Evolutionary conservation across 345 rosid genomes (phyloP).

Genomic region (Balakata baccata): DNA sequence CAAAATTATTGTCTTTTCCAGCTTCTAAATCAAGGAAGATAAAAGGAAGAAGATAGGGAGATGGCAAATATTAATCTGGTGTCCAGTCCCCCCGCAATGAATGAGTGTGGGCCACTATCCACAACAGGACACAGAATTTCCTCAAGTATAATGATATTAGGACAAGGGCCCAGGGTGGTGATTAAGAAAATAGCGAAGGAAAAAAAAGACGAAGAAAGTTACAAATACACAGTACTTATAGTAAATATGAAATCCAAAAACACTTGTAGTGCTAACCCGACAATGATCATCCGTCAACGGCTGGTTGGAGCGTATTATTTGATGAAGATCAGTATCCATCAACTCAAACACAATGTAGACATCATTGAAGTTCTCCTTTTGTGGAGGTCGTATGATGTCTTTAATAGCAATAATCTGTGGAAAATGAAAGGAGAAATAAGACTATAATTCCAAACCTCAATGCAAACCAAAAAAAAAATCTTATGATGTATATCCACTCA

Average conservation of each 20-base stretch:
- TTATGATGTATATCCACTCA: too few species aligned
- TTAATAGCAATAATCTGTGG: conserved; percentile 74
- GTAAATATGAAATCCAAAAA: background rate
- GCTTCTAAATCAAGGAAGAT: background rate
- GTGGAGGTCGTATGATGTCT: conserved; percentile 91
- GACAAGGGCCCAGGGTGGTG: background rate
- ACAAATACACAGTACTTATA: background rate
- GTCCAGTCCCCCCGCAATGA: background rate
- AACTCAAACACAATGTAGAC: conserved; percentile 90
- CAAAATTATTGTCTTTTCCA: background rate
- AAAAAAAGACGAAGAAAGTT: background rate
- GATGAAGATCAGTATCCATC: conserved; percentile 96
- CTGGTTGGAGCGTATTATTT: conserved; percentile 84
- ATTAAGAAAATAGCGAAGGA: background rate
- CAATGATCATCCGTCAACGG: conserved; percentile 80
- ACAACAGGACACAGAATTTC: background rate
- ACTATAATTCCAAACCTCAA: background rate
- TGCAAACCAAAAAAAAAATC: background rate
- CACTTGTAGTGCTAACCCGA: conserved; percentile 46
- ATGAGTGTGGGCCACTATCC: background rate
- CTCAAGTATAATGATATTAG: background rate
- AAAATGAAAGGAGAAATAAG: conserved; percentile 5
- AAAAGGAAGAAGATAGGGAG: background rate
- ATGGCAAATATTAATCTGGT: background rate
- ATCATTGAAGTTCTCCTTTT: conserved; percentile 85